Percentiles rank a stretch among this genome's conserved stretches.
Evolutionary conservation across 2,329 filamentous ascomycete genomes (phyloP).

Genomic region (Dichotomopilus funicola): DNA sequence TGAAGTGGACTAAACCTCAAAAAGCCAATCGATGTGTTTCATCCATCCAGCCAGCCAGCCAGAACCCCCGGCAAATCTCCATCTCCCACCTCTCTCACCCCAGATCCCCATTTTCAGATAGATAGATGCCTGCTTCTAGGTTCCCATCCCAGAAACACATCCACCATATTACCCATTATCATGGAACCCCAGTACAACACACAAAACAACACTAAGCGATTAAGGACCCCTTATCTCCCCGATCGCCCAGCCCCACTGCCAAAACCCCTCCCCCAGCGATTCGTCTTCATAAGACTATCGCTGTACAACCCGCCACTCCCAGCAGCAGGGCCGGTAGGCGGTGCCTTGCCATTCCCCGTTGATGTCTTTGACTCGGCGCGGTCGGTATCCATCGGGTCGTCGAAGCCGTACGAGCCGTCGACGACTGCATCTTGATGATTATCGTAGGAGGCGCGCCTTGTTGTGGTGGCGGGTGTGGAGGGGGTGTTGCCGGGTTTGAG

Average conservation of each 20-base stretch:
- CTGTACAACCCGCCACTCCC: constrained; percentile 41
- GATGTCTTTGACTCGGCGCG: neutral
- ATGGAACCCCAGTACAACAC: too few species aligned
- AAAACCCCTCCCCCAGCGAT: constrained; percentile 28
- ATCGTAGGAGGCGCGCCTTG: constrained; percentile 28
- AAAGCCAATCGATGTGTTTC: too few species aligned
- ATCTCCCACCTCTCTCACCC: too few species aligned
- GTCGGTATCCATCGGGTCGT: constrained; percentile 40
- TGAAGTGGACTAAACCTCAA: too few species aligned
- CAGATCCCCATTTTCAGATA: too few species aligned
- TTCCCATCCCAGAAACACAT: too few species aligned
- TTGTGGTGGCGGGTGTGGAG: constrained; percentile 27
- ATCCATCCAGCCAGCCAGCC: too few species aligned
- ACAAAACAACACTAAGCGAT: too few species aligned
- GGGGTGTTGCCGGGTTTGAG: constrained; percentile 48
- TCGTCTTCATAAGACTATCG: constrained; percentile 32
- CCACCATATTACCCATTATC: too few species aligned
- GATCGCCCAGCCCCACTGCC: neutral
- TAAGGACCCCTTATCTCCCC: too few species aligned
- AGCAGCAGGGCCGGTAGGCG: constrained; percentile 10
- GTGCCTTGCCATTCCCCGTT: neutral
- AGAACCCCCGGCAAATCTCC: too few species aligned
- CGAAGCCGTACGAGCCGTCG: constrained; percentile 50
- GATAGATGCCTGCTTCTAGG: too few species aligned
- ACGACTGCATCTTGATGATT: constrained; percentile 39